phyloP scores from a whole-genome alignment of 441 rosid genomes.

The Capsella rubella region DNA sequence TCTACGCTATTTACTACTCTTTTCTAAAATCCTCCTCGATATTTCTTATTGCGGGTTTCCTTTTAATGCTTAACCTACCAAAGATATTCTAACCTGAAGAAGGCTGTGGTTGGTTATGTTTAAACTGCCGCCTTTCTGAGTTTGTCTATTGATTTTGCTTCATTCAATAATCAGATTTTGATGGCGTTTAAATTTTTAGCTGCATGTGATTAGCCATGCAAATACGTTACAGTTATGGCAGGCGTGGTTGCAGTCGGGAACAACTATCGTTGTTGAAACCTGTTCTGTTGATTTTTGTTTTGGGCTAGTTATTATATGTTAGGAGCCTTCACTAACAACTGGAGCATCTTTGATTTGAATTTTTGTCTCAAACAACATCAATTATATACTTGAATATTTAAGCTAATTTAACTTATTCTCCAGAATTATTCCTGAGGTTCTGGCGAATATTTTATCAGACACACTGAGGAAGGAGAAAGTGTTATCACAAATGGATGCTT shows the following conservation, averaged over 20 bases:
- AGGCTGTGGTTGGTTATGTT: constrained; percentile 24
- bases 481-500: constrained; percentile 74
- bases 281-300: constrained; percentile 26
- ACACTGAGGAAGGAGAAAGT: constrained; percentile 69
- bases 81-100: constrained; percentile 16
- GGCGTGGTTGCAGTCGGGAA: constrained; percentile 18
- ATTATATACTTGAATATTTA: constrained; percentile 10
- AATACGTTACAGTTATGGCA: constrained; percentile 25
- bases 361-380: constrained; percentile 29
- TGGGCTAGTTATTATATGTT: constrained; percentile 24
- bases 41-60: constrained; percentile 7
- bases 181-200: background rate
- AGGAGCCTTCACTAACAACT: constrained; percentile 17
- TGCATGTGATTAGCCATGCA: constrained; percentile 31
- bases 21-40: background rate
- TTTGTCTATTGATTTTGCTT: constrained; percentile 15
- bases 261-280: constrained; percentile 19
- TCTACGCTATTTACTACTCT: constrained; percentile 8
- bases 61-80: constrained; percentile 23
- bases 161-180: constrained; percentile 11
- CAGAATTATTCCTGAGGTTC: constrained; percentile 86
- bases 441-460: constrained; percentile 79
- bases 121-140: constrained; percentile 16
- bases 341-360: constrained; percentile 32
- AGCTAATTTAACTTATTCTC: constrained; percentile 34